Base-by-base conservation (phyloP, 164 flowering plant species). In the Dillenia suffruticosa region DNA sequence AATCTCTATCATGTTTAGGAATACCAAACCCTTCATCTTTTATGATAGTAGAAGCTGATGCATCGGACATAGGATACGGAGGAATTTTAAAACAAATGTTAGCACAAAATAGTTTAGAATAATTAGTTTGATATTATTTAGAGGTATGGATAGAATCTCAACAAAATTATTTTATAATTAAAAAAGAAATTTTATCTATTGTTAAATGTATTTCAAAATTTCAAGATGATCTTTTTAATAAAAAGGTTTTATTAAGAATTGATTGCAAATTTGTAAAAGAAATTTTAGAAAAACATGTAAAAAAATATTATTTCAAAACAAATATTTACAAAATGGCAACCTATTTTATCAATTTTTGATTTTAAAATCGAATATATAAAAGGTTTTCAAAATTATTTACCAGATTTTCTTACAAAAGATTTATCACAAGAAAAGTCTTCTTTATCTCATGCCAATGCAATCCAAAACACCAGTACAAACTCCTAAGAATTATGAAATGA, bases 41-140 rank as follows among this genome's bases (percentile, higher is more conserved):
- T 16, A 63, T 53, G 54, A 63, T 53, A 1, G 49, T 63, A 2
- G 51, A 63, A 48, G 10, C 44, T 16, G 53, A 60, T 60, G 63
- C 54, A 6, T 60, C 63, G 1, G 26, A 60, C 1, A 12, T 60
- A 14, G 53, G 65, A 11, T 63, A 53, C 52, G 65, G 49, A 0
- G 65, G 58, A 11, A 63, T 63, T 10, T 12, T 63, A 12, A 44
- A 62, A n/a, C 56, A 62, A n/a, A 62, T 1, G 14, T 22, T 16
- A 11, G 10, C 22, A 1, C 22, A 1, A 19, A 1, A 44, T 5
- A 10, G 12, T 16, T 3, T 1, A 11, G 13, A 40, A 40, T 8
- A 53, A 45, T 45, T 63, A 7, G 49, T 43, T 0, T 15, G 40
- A 10, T 63, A 17, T 46, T 45, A 57, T 12, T 63, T 12, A 10